Evolutionary conservation across 1,284 basidiomycete genomes (phyloP), one percentile per base, ranked within the genome.

Genomic region (Mycena citricolor): DNA sequence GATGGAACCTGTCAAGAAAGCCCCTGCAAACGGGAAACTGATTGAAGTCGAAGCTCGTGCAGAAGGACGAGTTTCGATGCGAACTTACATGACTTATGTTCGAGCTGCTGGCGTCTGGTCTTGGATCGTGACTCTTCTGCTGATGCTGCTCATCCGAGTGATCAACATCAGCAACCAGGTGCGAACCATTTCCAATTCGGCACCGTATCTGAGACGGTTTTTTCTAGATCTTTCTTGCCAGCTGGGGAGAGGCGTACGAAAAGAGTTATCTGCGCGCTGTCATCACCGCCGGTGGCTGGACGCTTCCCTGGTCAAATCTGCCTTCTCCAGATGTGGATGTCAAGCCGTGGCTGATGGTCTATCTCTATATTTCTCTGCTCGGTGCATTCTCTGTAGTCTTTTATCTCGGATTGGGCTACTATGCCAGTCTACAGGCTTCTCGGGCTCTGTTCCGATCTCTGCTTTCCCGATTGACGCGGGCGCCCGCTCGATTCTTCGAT

Each of bases 401-500:
- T 13, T 79, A 76, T 54, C 79, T 83, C 48, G 65, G 71, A 8
- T 61, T 84, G n/a, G 81, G 80, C 2, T 84, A 82, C 59, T 84
- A 83, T 57, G 73, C 80, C 10, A 81, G 81, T 54, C 65, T 85
- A 16, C 78, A 77, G 52, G 82, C 81, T 4, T 82, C 81, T 26
- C 74, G 83, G 1, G 66, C 68, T 10, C 66, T 84, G 13, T 85
- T 83, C 61, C 55, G 65, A 4, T 61, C 69, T 10, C 72, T 85
- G 54, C 65, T 86, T 11, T 63, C 61, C 26, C 65, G 80, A 25
- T 66, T 86, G 17, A 73, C 77, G 7, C 68, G 77, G 32, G 80
- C 81, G 2, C 82, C 82, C 4, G 68, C 75, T 16, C 76, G 82
- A 5, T 86, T 85, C 61, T 85, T 84, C 60, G 83, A 86, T 56